Conservation (phyloP, 163 green algal species). For the Smithsoniella earleae region DNA sequence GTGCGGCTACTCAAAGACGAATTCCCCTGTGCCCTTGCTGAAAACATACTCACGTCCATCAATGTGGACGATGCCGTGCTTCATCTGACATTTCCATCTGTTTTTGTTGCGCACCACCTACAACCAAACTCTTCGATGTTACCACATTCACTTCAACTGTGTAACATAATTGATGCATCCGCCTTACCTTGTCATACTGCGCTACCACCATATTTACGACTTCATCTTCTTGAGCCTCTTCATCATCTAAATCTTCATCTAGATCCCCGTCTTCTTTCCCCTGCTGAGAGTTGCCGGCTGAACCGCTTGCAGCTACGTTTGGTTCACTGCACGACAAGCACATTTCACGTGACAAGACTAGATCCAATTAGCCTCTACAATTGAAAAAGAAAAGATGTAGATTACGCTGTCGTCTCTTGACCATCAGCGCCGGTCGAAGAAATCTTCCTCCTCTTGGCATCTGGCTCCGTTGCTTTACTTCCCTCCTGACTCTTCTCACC, state of each 20-base stretch:
- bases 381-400: neutral
- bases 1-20: slow-evolving; percentile 26
- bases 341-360: neutral
- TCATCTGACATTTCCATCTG: slow-evolving; percentile 33
- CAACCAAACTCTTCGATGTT: neutral
- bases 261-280: slow-evolving; percentile 7
- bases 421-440: neutral
- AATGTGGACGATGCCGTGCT: slow-evolving; percentile 34
- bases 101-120: slow-evolving; percentile 30
- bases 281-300: neutral
- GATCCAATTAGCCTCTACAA: neutral
- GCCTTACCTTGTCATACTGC: slow-evolving; percentile 32
- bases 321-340: no score
- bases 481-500: neutral
- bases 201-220: slow-evolving; percentile 31
- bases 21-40: slow-evolving; percentile 31
- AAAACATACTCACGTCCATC: slow-evolving; percentile 35
- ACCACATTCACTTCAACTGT: neutral
- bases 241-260: slow-evolving; percentile 24
- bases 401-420: neutral
- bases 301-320: no score
- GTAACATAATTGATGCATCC: neutral
- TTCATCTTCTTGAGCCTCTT: slow-evolving; percentile 27
- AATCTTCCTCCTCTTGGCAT: neutral
- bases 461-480: neutral